Percentiles rank a stretch among this genome's conserved stretches.
Evolutionary conservation across 805 yeast genomes (phyloP).

Genomic region (Tetrapisispora pingtungensis): DNA sequence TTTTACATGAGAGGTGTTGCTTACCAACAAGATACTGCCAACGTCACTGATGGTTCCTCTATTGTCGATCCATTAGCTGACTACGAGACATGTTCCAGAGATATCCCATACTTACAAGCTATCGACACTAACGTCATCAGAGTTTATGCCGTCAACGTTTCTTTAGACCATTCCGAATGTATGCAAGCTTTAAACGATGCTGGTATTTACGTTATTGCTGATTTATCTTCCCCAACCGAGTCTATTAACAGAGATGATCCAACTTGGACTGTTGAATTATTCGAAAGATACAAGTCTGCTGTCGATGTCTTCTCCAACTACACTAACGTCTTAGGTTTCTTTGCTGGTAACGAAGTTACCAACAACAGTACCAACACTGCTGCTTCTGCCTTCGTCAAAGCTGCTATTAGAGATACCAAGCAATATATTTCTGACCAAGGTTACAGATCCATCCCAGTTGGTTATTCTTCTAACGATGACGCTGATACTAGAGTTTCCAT

Average conservation of each 20-base stretch:
- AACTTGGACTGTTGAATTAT: constrained; percentile 52
- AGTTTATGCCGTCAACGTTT: constrained; percentile 64
- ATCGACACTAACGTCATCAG: constrained; percentile 61
- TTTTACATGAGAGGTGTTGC: constrained; percentile 73
- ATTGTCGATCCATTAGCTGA: constrained; percentile 69
- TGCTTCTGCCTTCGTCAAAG: constrained; percentile 75
- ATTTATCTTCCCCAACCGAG: constrained; percentile 55
- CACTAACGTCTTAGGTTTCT: constrained; percentile 69
- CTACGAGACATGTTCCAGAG: constrained; percentile 52
- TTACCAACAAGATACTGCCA: constrained; percentile 60
- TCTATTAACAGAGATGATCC: constrained; percentile 58
- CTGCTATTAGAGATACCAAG: constrained; percentile 72
- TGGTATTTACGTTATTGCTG: constrained; percentile 74
- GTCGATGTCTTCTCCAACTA: constrained; percentile 60
- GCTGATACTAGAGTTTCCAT: constrained; percentile 50
- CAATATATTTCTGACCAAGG: constrained; percentile 49
- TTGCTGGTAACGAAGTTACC: constrained; percentile 81
- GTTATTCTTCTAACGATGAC: constrained; percentile 77
- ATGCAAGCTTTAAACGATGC: constrained; percentile 58
- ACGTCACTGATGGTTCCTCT: constrained; percentile 34
- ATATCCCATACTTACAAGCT: constrained; percentile 56
- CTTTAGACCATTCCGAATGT: constrained; percentile 57
- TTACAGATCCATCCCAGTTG: constrained; percentile 67
- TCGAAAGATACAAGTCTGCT: constrained; percentile 56
- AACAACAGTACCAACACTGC: constrained; percentile 55